phyloP scores from a whole-genome alignment of 2,329 filamentous ascomycete genomes.

The Pyrenophora graminea region DNA sequence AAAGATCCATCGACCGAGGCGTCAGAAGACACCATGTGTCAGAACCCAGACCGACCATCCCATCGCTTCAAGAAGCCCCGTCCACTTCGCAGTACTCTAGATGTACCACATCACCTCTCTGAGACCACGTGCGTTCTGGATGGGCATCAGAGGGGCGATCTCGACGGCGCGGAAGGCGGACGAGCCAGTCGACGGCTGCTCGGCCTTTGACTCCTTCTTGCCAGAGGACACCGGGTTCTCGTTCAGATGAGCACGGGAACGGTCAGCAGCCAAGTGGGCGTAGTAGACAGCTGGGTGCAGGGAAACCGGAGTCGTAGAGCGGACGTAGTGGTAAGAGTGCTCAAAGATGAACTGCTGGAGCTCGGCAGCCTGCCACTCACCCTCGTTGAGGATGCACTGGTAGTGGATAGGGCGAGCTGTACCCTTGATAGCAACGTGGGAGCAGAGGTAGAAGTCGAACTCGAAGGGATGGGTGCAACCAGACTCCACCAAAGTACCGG shows the following conservation, averaged over 20 bases:
- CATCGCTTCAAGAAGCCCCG: not conserved
- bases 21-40: not conserved
- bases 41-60: not conserved
- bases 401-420: slow-evolving; percentile 93
- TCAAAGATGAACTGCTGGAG: slow-evolving; percentile 91
- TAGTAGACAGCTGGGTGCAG: slow-evolving; percentile 92
- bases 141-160: slow-evolving; percentile 47
- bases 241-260: slow-evolving; percentile 76
- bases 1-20: not conserved
- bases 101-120: slow-evolving; percentile 56
- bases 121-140: slow-evolving; percentile 48
- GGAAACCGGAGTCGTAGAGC: slow-evolving; percentile 91
- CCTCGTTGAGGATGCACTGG: slow-evolving; percentile 84
- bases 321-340: slow-evolving; percentile 89
- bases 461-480: slow-evolving; percentile 91
- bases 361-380: slow-evolving; percentile 66
- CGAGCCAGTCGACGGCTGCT: slow-evolving; percentile 34
- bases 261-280: slow-evolving; percentile 83
- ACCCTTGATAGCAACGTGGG: slow-evolving; percentile 84
- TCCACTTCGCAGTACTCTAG: slow-evolving; percentile 30
- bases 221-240: slow-evolving; percentile 44
- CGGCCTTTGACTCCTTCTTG: slow-evolving; percentile 44
- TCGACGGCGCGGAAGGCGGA: slow-evolving; percentile 36
- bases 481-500: slow-evolving; percentile 83
- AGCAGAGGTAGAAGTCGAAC: slow-evolving; percentile 80